Conservation (phyloP, 2,329 filamentous ascomycete genomes). For the Xylariomycetidae sp. region DNA sequence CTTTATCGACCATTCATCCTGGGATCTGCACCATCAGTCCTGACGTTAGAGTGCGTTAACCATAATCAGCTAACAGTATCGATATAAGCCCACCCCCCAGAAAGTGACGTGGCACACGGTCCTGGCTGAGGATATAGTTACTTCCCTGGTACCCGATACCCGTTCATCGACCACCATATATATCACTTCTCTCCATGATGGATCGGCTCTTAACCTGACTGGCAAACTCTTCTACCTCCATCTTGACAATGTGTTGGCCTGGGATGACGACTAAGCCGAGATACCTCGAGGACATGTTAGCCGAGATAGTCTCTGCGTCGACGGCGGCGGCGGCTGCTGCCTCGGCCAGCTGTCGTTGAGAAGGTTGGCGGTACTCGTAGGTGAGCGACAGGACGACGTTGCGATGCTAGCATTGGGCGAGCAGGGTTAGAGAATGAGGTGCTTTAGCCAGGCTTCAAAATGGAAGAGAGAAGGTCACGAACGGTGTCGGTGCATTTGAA, state of each 20-base stretch:
- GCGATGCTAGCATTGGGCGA: constrained; percentile 64
- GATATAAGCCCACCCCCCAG: too few relatives aligned
- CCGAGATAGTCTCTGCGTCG: constrained; percentile 42
- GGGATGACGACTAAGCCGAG: constrained; percentile 88
- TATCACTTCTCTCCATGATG: constrained; percentile 18
- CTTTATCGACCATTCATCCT: too few relatives aligned
- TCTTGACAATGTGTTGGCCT: constrained; percentile 76
- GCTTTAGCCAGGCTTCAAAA: too few relatives aligned
- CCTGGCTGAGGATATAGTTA: too few relatives aligned
- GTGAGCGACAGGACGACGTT: constrained; percentile 85
- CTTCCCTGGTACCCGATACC: neutral
- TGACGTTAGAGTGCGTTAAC: too few relatives aligned
- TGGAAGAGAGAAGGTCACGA: too few relatives aligned
- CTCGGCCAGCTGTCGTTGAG: constrained; percentile 40
- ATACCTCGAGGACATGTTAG: constrained; percentile 79
- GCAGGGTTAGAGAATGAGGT: too few relatives aligned
- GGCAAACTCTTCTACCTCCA: constrained; percentile 77
- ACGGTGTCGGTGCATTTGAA: constrained; percentile 96
- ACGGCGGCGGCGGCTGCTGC: constrained; percentile 26
- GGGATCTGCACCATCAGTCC: too few relatives aligned
- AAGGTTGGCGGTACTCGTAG: constrained; percentile 83
- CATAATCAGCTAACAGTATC: too few relatives aligned
- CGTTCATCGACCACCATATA: constrained; percentile 7
- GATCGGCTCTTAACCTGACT: constrained; percentile 42
- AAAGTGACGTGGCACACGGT: too few relatives aligned